Conservation (phyloP, 352 stramenopile species). For the Pythium angustatum region DNA sequence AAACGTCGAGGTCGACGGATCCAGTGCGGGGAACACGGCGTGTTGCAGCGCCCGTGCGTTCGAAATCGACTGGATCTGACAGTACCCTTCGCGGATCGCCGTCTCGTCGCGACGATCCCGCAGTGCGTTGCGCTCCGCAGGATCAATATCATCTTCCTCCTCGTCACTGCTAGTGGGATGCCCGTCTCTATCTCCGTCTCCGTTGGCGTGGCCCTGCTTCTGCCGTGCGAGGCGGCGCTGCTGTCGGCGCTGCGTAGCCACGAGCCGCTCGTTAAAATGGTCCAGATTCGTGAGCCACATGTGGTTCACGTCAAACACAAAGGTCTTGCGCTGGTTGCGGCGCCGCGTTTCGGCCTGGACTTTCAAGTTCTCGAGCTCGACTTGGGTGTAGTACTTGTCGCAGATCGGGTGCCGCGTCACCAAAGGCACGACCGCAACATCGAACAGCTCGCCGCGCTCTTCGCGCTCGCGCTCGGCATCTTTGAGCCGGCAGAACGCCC, state of each 20-base stretch:
- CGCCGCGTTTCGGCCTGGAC: slow-evolving; percentile 60
- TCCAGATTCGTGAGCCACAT: slow-evolving; percentile 92
- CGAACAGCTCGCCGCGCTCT: slow-evolving; percentile 12
- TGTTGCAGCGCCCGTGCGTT: slow-evolving; percentile 54
- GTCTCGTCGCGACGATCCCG: slow-evolving; percentile 51
- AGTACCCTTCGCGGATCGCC: slow-evolving; percentile 67
- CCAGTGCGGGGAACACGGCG: slow-evolving; percentile 36
- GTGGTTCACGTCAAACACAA: slow-evolving; percentile 89
- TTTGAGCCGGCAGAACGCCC: slow-evolving; percentile 47
- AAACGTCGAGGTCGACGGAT: slow-evolving; percentile 17
- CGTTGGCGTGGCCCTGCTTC: not conserved
- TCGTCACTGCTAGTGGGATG: too few relatives aligned
- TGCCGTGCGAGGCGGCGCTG: slow-evolving; percentile 14
- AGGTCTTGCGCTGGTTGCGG: slow-evolving; percentile 76
- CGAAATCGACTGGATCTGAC: slow-evolving; percentile 79
- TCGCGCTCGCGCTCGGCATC: slow-evolving; percentile 37
- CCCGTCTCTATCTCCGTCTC: slow-evolving; percentile 6
- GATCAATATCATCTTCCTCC: not conserved
- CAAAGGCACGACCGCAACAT: slow-evolving; percentile 49
- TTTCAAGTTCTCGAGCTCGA: slow-evolving; percentile 75
- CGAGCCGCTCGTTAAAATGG: slow-evolving; percentile 70
- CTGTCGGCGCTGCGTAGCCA: slow-evolving; percentile 17
- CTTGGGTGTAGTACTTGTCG: slow-evolving; percentile 51
- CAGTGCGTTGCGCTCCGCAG: slow-evolving; percentile 34
- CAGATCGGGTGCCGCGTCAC: slow-evolving; percentile 71